Base-by-base conservation (phyloP, 495 filamentous ascomycete species). In the Glarea lozoyensis region DNA sequence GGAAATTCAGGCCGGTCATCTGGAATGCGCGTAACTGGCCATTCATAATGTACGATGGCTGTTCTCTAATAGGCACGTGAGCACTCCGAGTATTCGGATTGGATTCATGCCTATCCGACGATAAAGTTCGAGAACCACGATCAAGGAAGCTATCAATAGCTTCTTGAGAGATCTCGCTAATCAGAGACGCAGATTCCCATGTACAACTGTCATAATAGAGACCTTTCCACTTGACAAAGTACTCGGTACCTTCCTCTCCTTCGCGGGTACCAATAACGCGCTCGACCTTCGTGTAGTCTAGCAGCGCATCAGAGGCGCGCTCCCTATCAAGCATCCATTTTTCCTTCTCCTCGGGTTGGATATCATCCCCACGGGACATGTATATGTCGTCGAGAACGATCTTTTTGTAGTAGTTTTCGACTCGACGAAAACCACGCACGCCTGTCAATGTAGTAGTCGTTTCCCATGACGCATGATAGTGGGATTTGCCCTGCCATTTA, bases 401-500 rank as follows among this genome's bases (percentile, higher is more conserved):
- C 57, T 89, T 93, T 43, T 79, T 76, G 58, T 83, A 86, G 65
- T 95, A 99, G 58, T 97, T 99, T 48, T 97, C 92, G 11, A 97
- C 67, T 21, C 86, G 83, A 33, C 87, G 84, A 36, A 81, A 81
- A 31, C 93, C 93, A 33, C 78, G 78, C 55, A 70, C 77, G 34
- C 81, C 76, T 6, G 67, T 56, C 20, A 94, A 70, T 34, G 63
- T 70, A 39, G 86, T 81, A 17, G 81, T 78, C 0, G 78, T 77
- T 60, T 95, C 87, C 93, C 93, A 97, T 2, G 90, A 92, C 21
- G 89, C 81, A 66, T 99, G 92, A 51, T 88, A 86, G 60, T 97
- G 86, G 17, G 92, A 93, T 62, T 86, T 84, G 47, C 78, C 83
- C 61, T 95, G 87, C 92, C 92, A 99, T 69, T 99, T 99, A 53